phyloP scores from a whole-genome alignment of 306 rosid species.

The Amphicarpaea edgeworthii region DNA sequence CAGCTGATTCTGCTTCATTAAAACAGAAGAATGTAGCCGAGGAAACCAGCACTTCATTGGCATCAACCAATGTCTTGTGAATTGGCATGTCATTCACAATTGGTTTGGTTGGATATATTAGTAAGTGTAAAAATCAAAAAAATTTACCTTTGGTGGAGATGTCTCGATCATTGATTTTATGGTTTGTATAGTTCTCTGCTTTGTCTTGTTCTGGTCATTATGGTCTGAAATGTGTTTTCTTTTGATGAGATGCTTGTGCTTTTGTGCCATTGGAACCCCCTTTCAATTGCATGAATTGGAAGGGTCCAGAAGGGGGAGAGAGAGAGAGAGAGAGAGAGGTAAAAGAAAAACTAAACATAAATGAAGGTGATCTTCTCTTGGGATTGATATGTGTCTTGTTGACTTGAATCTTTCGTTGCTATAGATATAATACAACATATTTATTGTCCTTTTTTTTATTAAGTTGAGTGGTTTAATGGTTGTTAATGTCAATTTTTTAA shows the following conservation, averaged over 20 bases:
- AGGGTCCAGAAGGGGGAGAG: not conserved
- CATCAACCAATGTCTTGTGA: conserved; percentile 44
- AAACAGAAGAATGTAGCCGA: conserved; percentile 67
- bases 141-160: conserved; percentile 41
- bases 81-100: conserved; percentile 50
- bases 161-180: conserved; percentile 26
- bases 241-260: conserved; percentile 52
- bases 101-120: conserved; percentile 46
- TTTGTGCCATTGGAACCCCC: conserved; percentile 45
- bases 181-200: conserved; percentile 68
- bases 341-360: not conserved
- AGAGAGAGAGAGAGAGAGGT: not conserved
- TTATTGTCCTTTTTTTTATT: not conserved
- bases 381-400: conserved; percentile 7
- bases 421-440: not conserved
- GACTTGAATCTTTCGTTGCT: conserved; percentile 19
- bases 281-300: conserved; percentile 43
- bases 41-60: conserved; percentile 59
- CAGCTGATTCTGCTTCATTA: conserved; percentile 52
- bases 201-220: conserved; percentile 47
- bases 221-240: conserved; percentile 46
- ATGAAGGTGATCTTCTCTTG: conserved; percentile 9
- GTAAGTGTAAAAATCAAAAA: conserved; percentile 54
- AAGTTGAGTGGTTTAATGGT: not conserved
- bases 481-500: not conserved